Conservation (phyloP, 2,329 filamentous ascomycete species). For the Penicillium freii region DNA sequence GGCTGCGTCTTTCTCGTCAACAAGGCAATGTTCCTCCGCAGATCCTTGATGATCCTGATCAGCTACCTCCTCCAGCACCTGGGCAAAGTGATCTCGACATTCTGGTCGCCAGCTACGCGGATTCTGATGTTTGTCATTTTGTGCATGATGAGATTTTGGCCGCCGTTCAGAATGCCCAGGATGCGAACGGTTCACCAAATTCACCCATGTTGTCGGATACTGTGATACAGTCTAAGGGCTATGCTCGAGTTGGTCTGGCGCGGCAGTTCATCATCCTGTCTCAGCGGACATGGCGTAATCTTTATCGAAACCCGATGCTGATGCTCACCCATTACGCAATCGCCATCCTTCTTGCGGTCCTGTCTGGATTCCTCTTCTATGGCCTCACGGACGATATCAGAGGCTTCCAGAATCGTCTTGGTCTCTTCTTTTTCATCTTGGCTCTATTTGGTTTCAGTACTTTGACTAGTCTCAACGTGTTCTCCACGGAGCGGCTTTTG, state of each 20-base stretch:
- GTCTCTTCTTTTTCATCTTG: slow-evolving; percentile 95
- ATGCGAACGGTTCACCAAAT: slow-evolving; percentile 65
- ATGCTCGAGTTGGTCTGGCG: slow-evolving; percentile 73
- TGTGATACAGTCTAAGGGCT: slow-evolving; percentile 70
- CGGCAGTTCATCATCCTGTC: slow-evolving; percentile 89
- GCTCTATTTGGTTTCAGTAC: slow-evolving; percentile 97
- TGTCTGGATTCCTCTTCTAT: slow-evolving; percentile 94
- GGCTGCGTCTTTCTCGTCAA: slow-evolving; percentile 59
- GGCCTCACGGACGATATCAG: slow-evolving; percentile 93
- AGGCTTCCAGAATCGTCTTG: slow-evolving; percentile 95
- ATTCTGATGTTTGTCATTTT: slow-evolving; percentile 71
- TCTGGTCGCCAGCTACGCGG: slow-evolving; percentile 71
- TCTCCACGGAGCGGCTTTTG: slow-evolving; percentile 82
- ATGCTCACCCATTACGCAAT: slow-evolving; percentile 99
- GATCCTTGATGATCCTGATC: slow-evolving; percentile 66
- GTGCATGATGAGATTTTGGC: slow-evolving; percentile 76
- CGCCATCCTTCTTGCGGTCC: slow-evolving; percentile 87
- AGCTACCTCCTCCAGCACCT: slow-evolving; percentile 58
- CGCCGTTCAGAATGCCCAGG: slow-evolving; percentile 62
- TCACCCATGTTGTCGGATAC: slow-evolving; percentile 51
- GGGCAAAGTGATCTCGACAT: slow-evolving; percentile 76
- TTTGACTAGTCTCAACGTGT: slow-evolving; percentile 87
- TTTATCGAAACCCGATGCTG: slow-evolving; percentile 95
- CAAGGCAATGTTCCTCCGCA: slow-evolving; percentile 56
- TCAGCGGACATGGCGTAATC: slow-evolving; percentile 88